A percentile compares a stretch with the other conserved stretches of the same genome.
Conservation (phyloP, 345 rosid genomes). For the Citrus mangshanensis region DNA sequence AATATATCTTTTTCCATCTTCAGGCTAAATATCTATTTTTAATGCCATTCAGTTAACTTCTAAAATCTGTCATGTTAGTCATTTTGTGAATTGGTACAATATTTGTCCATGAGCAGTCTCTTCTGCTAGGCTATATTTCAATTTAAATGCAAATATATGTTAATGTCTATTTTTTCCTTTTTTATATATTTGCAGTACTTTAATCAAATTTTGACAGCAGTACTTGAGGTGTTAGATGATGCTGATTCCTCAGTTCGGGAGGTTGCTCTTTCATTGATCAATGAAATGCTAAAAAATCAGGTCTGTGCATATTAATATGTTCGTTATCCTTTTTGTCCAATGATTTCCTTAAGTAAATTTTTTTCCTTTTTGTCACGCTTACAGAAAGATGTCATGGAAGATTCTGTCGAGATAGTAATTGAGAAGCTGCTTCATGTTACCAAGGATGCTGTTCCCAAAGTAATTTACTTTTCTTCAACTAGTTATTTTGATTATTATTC, state of each 20-base stretch:
- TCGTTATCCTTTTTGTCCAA: conserved; percentile 6
- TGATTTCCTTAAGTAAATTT: conserved; percentile 2
- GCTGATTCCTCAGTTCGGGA: conserved; percentile 69
- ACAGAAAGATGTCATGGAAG: conserved; percentile 87
- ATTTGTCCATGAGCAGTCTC: background rate
- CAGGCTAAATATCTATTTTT: background rate
- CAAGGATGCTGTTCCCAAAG: conserved; percentile 74
- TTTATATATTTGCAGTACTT: conserved; percentile 65
- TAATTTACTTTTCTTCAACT: conserved; percentile 25
- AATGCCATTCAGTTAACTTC: background rate
- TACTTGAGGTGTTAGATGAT: conserved; percentile 89
- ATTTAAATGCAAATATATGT: background rate
- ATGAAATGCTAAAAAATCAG: conserved; percentile 89
- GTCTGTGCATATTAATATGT: conserved; percentile 28
- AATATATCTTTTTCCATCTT: background rate
- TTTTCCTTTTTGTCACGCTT: conserved; percentile 18
- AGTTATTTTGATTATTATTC: background rate
- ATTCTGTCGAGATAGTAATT: conserved; percentile 85
- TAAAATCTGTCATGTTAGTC: background rate
- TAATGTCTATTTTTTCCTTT: conserved; percentile 13
- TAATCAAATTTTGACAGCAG: conserved; percentile 93
- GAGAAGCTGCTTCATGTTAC: conserved; percentile 88
- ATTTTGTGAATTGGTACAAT: background rate
- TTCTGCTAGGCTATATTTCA: background rate
- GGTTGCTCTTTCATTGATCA: conserved; percentile 67